A percentile compares a stretch with the other conserved stretches of the same genome.
Conservation (phyloP, 176 grass and related monocot genomes). For the Oryza glaberrima region DNA sequence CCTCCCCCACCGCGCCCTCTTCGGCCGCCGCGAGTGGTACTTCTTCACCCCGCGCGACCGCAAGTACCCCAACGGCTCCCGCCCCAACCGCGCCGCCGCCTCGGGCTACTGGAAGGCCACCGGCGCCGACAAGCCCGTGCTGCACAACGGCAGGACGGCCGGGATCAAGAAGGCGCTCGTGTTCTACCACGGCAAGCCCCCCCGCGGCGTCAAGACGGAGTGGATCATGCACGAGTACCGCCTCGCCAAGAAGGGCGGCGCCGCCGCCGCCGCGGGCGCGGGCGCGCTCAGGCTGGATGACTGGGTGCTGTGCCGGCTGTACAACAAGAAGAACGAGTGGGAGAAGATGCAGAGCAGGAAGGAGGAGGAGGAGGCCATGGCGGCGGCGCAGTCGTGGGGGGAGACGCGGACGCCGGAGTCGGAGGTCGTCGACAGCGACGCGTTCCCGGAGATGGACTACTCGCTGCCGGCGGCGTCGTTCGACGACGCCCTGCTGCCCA, state of each 20-base stretch:
- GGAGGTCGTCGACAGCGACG: constrained; percentile 71
- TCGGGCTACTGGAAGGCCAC: constrained; percentile 89
- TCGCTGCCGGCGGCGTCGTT: constrained; percentile 1
- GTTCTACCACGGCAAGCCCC: constrained; percentile 76
- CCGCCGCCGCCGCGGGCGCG: not conserved
- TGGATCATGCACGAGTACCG: constrained; percentile 91
- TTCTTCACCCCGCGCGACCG: constrained; percentile 87
- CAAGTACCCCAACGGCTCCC: constrained; percentile 84
- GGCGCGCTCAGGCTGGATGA: constrained; percentile 41
- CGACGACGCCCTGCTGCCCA: constrained; percentile 18
- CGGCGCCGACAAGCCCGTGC: constrained; percentile 74
- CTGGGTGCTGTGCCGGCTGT: constrained; percentile 79
- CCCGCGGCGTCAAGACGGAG: constrained; percentile 58
- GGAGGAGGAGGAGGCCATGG: constrained; percentile 14
- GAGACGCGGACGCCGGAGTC: constrained; percentile 77
- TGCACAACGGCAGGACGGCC: not conserved
- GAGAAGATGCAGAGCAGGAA: constrained; percentile 57
- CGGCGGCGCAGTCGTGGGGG: constrained; percentile 10
- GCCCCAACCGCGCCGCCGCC: constrained; percentile 68
- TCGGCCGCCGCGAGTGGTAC: constrained; percentile 85
- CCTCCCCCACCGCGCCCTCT: constrained; percentile 63
- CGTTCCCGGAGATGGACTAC: constrained; percentile 42
- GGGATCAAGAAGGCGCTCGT: constrained; percentile 95
- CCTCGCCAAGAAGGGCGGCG: constrained; percentile 44
- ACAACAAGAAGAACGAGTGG: constrained; percentile 86